Conservation (phyloP, 1,284 basidiomycete genomes). For the Flammula alnicola region DNA sequence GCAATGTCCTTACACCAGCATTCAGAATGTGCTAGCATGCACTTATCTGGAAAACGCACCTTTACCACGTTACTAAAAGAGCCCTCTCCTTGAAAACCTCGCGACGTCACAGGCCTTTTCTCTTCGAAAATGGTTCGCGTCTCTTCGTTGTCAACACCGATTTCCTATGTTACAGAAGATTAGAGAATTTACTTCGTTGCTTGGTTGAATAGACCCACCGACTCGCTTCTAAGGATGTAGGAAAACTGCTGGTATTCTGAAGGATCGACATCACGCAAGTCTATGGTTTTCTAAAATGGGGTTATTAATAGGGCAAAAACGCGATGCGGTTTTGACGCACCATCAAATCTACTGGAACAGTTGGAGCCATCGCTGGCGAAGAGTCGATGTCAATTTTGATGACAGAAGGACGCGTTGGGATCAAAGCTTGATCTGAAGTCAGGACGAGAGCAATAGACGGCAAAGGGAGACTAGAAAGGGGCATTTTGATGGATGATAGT, state of each 20-base stretch:
- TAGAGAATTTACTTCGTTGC: no score
- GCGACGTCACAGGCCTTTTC: no score
- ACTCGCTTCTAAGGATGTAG: constrained; percentile 1
- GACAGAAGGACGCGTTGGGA: not conserved
- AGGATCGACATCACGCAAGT: constrained; percentile 2
- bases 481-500: not conserved
- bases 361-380: not conserved
- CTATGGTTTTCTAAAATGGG: not conserved
- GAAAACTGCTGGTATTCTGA: constrained; percentile 4
- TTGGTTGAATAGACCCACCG: constrained; percentile 2
- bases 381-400: not conserved
- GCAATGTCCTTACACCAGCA: no score
- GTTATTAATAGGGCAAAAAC: not conserved
- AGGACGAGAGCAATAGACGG: constrained; percentile 10
- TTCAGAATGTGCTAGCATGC: no score
- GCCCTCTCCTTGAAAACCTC: no score
- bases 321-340: not conserved
- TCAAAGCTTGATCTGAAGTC: not conserved
- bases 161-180: no score
- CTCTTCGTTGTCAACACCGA: no score
- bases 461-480: constrained; percentile 5
- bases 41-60: no score
- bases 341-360: not conserved
- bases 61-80: no score
- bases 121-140: no score